These are phyloP conservation scores for Balakata baccata DNA, from an alignment of 345 rosid species.

Conservation along the genomic window DNA sequence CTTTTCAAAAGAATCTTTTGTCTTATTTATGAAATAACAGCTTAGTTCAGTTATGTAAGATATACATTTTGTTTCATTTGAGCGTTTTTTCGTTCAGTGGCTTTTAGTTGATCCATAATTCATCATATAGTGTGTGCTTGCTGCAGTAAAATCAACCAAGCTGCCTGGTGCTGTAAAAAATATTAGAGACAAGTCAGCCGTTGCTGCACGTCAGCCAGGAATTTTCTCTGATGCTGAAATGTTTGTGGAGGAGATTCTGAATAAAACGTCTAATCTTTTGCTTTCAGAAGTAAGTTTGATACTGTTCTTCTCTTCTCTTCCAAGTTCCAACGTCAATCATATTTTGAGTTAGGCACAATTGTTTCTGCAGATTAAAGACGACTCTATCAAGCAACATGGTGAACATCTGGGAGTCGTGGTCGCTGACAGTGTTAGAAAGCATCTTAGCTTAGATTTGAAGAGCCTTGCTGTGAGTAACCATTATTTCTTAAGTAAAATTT, in stretches of 20 bases:
- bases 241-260: slow-evolving; percentile 67
- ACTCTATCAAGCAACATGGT: slow-evolving; percentile 39
- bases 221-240: slow-evolving; percentile 44
- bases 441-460: slow-evolving; percentile 52
- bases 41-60: background rate
- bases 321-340: slow-evolving; percentile 9
- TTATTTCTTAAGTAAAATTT: background rate
- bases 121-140: background rate
- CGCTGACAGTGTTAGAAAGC: slow-evolving; percentile 45
- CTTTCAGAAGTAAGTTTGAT: slow-evolving; percentile 50
- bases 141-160: slow-evolving; percentile 56
- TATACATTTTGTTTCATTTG: background rate
- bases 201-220: slow-evolving; percentile 20
- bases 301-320: background rate
- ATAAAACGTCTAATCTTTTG: slow-evolving; percentile 50
- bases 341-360: background rate
- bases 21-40: background rate
- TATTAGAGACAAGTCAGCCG: slow-evolving; percentile 31
- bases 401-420: slow-evolving; percentile 46
- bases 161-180: slow-evolving; percentile 33
- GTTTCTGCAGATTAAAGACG: slow-evolving; percentile 48
- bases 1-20: background rate
- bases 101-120: background rate
- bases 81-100: background rate
- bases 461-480: slow-evolving; percentile 56